Evolutionary conservation across 2,329 filamentous ascomycete genomes (phyloP), one percentile per base, ranked within the genome.

Genomic region (Calonectria honghensis): DNA sequence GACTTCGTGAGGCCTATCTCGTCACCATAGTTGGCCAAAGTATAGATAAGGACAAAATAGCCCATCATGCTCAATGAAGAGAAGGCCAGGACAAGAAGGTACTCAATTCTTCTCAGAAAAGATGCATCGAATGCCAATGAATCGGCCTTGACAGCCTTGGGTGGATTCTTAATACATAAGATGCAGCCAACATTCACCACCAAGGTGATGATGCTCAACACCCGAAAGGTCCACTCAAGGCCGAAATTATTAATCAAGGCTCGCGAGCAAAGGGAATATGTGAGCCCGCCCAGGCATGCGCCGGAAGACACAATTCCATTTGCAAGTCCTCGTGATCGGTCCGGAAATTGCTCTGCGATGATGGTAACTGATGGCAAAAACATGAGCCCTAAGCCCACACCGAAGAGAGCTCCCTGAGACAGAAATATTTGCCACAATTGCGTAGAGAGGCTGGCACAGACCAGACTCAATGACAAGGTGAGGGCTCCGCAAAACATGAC

Each of bases 341-440:
- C 92, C 11, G 88, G 90, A 81, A 96, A 96, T 93, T 94, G 96
- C 82, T 96, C 94, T 2, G 94, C 90, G 0, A 94, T 88, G 14
- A 95, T 90, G 39, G 90, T 90, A 4, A 94, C 93, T 6, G 89
- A 91, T 1, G 91, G 90, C 0, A 94, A 93, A 81, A 96, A 96
- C 10, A 93, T 86, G 70, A 96, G 93, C 0, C 94, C 94, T 89
- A 96, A 93, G 4, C 94, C 94, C 27, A 93, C 83, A 20, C 95
- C 95, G 76, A 96, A 96, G 66, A 92, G 91, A 2, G 96, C 81
- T 5, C 95, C 95, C 81, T 96, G 95, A 6, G 89, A 91, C 0
- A 96, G 88, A 72, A 96, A 92, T 0, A 97, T 88, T 41, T 96
- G 94, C 93, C 94, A 96, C 72, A 95, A 92, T 70, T 91, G 81